Base-by-base conservation (phyloP, 2,329 filamentous ascomycete genomes). In the Fusarium pseudograminearum region DNA sequence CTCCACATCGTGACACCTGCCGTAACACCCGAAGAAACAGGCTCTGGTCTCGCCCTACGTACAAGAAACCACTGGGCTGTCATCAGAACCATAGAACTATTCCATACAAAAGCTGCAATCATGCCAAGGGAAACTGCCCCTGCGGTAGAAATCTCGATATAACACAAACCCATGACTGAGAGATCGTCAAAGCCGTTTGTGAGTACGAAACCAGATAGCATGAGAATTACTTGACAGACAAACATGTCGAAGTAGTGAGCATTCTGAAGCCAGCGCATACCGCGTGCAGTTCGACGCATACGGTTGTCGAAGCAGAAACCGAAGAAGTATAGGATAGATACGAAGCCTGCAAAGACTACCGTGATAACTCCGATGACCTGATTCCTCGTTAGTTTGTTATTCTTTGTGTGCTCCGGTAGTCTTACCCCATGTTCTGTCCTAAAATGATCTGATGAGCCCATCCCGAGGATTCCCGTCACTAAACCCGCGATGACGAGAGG, bases 21-120 rank as follows among this genome's bases (percentile, higher is more conserved):
- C 3, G 28, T 5, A 22, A n/a, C 11, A 3, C 44, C 28, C 2
- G 28, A 3, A 46, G 44, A 10, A 12, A 28, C 14, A 24, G n/a
- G 9, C 10, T 16, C 20, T 0, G 60, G 60, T 8, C 60, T 26
- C 2, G 60, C 58, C 22, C 60, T 31, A 12, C 48, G 41, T 12
- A 63, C 60, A 10, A 63, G 60, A 11, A 63, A 63, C 60, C 60
- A 63, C 15, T 63, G 60, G 0, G 60, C 60, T 7, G 60, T 63
- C 60, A 63, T 63, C 26, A 63, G 30, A 4, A 63, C 42, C 60
- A 63, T 63, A 3, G 60, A 58, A 14, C 60, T 63, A 5, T 63
- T 63, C 60, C 60, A 63, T 1, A 63, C 58, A 28, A 63, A 63
- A 7, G 60, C 11, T 14, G 58, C 58, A 16, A 63, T 63, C 60